phyloP scores from a whole-genome alignment of 257 asterid species.

The Nicotiana otophora region DNA sequence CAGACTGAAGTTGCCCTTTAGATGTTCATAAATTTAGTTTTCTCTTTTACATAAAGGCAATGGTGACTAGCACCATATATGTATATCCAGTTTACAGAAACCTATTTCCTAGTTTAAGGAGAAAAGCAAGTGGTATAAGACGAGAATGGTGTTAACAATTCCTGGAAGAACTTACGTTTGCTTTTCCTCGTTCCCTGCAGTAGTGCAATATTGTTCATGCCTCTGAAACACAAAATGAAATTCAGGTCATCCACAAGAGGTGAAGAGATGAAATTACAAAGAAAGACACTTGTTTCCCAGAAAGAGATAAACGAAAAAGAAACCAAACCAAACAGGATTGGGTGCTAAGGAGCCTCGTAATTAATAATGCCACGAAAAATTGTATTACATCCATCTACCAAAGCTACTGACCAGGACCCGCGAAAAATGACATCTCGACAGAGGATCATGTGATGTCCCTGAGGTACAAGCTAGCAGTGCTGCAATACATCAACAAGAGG shows the following conservation, averaged over 20 bases:
- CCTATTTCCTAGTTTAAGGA: background rate
- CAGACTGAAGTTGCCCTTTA: background rate
- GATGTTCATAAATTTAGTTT: background rate
- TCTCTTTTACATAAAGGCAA: background rate
- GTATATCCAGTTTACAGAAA: background rate
- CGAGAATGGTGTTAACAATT: background rate
- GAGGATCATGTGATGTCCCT: background rate
- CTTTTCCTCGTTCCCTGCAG: slow-evolving; percentile 27
- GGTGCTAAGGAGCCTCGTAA: background rate
- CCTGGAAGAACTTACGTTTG: slow-evolving; percentile 22
- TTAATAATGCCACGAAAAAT: background rate
- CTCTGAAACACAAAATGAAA: slow-evolving; percentile 18
- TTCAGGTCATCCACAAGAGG: background rate
- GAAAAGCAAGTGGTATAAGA: background rate
- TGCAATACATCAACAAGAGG: background rate
- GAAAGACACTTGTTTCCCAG: background rate
- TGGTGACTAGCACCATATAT: background rate
- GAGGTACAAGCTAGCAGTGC: background rate
- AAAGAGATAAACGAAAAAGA: background rate
- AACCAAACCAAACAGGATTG: background rate
- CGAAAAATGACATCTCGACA: background rate
- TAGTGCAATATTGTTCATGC: slow-evolving; percentile 17
- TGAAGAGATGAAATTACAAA: background rate
- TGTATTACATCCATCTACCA: background rate
- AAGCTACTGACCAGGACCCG: background rate